phyloP scores from a whole-genome alignment of 345 rosid species.

The Firmiana major region DNA sequence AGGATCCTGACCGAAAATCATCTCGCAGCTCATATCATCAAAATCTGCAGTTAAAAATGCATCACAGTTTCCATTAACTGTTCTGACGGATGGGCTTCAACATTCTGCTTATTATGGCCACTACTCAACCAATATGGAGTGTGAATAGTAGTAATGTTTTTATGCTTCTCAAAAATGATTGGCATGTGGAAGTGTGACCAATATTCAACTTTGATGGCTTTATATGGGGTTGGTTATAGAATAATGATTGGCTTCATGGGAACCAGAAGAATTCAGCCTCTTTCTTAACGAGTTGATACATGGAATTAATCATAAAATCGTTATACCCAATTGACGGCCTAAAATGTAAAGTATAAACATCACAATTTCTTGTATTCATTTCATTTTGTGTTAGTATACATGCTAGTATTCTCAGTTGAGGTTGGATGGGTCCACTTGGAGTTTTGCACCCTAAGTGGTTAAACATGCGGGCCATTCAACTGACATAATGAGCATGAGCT shows the following conservation, averaged over 20 bases:
- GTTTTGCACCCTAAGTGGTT: slow-evolving; percentile 61
- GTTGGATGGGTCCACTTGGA: slow-evolving; percentile 41
- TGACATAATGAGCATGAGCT: slow-evolving; percentile 47
- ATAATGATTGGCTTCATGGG: slow-evolving; percentile 48
- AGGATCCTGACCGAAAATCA: slow-evolving; percentile 89
- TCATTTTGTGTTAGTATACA: slow-evolving; percentile 15
- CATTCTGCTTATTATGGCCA: not conserved
- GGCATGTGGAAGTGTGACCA: slow-evolving; percentile 20
- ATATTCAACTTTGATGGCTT: slow-evolving; percentile 21
- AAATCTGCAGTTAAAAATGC: slow-evolving; percentile 61
- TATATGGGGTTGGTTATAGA: slow-evolving; percentile 3
- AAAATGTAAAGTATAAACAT: slow-evolving; percentile 16
- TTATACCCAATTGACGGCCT: slow-evolving; percentile 15
- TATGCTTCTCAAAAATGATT: slow-evolving; percentile 17
- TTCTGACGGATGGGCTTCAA: not conserved
- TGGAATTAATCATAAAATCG: slow-evolving; percentile 22
- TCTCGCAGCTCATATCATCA: slow-evolving; percentile 90
- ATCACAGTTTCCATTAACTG: not conserved
- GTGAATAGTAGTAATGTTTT: not conserved
- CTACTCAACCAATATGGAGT: slow-evolving; percentile 5
- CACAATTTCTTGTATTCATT: slow-evolving; percentile 12
- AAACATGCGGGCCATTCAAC: slow-evolving; percentile 47
- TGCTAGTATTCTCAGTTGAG: slow-evolving; percentile 25
- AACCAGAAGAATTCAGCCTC: slow-evolving; percentile 20
- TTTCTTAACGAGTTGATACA: slow-evolving; percentile 16